A percentile compares a stretch with the other conserved stretches of the same genome.
phyloP scores from a whole-genome alignment of 306 rosid species.

The Datisca glomerata region DNA sequence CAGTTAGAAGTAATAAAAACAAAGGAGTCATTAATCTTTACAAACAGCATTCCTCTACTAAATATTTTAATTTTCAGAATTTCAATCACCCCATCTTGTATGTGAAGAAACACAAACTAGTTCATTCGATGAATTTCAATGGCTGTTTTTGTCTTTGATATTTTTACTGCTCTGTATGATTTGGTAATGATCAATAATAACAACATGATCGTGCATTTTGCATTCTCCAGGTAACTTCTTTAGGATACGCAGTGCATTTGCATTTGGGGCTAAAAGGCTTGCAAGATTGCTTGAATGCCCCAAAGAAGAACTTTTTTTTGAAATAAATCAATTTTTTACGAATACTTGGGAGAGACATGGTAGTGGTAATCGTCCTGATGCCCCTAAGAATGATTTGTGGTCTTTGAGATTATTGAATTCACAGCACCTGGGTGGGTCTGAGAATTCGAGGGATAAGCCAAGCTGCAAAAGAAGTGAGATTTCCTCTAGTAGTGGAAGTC shows the following conservation, averaged over 20 bases:
- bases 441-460: conserved; percentile 27
- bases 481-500: conserved; percentile 32
- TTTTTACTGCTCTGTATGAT: neutral
- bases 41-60: too few species aligned
- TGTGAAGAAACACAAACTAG: too few species aligned
- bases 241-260: conserved; percentile 98
- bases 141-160: too few species aligned
- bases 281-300: conserved; percentile 88
- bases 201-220: conserved; percentile 5
- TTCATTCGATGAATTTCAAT: too few species aligned
- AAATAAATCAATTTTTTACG: conserved; percentile 83
- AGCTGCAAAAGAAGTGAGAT: conserved; percentile 34
- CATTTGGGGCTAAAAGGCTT: conserved; percentile 83
- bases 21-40: too few species aligned
- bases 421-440: conserved; percentile 39
- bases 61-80: too few species aligned
- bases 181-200: neutral
- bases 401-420: conserved; percentile 35
- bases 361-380: conserved; percentile 95
- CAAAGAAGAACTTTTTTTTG: conserved; percentile 49
- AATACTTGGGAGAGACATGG: conserved; percentile 99
- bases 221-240: conserved; percentile 79
- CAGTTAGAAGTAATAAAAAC: too few species aligned
- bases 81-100: too few species aligned
- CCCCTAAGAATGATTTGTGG: conserved; percentile 49